Conservation (phyloP, 176 grass and related monocot genomes). For the Eleusine coracana region DNA sequence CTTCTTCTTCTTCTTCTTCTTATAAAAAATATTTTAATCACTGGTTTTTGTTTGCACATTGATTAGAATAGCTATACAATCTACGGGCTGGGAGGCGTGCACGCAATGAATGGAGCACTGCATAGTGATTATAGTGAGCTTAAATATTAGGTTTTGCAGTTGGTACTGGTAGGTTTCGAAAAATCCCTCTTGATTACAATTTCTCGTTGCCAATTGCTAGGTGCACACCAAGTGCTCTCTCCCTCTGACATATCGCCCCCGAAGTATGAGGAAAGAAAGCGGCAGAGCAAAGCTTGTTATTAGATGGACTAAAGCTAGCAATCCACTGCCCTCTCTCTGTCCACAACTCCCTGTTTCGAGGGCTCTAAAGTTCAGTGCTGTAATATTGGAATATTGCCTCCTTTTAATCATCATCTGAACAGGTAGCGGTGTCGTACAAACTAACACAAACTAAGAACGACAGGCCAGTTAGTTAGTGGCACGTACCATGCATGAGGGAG, state of each 20-base stretch:
- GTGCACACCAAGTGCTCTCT: constrained; percentile 26
- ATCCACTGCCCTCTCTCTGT: constrained; percentile 33
- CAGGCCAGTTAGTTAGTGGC: not conserved
- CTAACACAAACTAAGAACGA: constrained; percentile 22
- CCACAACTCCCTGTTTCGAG: constrained; percentile 33
- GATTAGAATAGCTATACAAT: not conserved
- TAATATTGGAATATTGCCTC: not conserved
- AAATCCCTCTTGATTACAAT: constrained; percentile 20
- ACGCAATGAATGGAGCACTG: constrained; percentile 35
- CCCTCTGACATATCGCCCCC: constrained; percentile 31
- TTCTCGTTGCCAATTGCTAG: constrained; percentile 17
- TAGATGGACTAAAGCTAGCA: not conserved
- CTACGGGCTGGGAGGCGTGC: constrained; percentile 16
- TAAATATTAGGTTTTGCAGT: constrained; percentile 25
- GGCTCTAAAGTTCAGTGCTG: constrained; percentile 25
- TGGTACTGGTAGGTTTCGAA: not conserved
- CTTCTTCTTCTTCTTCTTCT: not conserved
- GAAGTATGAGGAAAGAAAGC: constrained; percentile 32
- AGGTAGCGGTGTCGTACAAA: not conserved
- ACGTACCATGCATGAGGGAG: constrained; percentile 41
- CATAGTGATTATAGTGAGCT: constrained; percentile 29
- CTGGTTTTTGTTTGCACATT: not conserved
- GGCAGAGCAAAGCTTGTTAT: not conserved
- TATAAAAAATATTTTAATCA: not conserved
- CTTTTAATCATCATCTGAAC: constrained; percentile 8